phyloP scores from a whole-genome alignment of 2,329 filamentous ascomycete genomes.

The Chrysoporthe cubensis region DNA sequence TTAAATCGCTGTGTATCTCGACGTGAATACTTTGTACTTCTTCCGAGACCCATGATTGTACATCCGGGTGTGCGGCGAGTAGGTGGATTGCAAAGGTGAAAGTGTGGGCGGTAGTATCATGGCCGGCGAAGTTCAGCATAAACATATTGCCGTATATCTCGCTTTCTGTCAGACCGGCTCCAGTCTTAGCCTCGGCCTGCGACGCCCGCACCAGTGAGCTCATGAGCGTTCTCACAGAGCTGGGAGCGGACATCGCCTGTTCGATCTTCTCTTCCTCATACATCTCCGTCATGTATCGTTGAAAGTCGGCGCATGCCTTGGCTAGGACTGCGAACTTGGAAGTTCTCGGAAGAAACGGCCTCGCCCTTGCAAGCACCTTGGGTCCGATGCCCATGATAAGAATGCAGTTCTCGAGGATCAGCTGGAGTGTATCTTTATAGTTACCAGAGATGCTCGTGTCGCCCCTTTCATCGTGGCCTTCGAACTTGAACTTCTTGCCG shows the following conservation, averaged over 20 bases:
- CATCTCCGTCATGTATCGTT: conserved; percentile 35
- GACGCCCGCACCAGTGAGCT: conserved; percentile 15
- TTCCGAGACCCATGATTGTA: conserved; percentile 50
- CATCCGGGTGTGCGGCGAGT: conserved; percentile 47
- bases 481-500: conserved; percentile 38
- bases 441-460: conserved; percentile 25
- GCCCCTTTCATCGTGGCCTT: conserved; percentile 34
- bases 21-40: conserved; percentile 40
- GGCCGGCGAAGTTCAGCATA: conserved; percentile 53
- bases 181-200: not conserved
- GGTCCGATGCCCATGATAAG: conserved; percentile 37
- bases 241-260: not conserved
- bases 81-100: conserved; percentile 47
- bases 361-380: conserved; percentile 30
- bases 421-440: conserved; percentile 37
- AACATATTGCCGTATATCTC: conserved; percentile 56
- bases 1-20: conserved; percentile 33
- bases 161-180: conserved; percentile 37
- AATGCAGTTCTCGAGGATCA: conserved; percentile 38
- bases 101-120: conserved; percentile 54
- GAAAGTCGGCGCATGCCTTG: conserved; percentile 34
- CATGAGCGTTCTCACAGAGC: not conserved
- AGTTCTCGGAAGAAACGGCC: conserved; percentile 55
- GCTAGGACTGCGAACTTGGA: conserved; percentile 35
- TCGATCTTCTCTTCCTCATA: conserved; percentile 38